Evolutionary conservation across 345 rosid species (phyloP), one percentile per base, ranked within the genome.

Genomic region (Cardamine resedifolia): DNA sequence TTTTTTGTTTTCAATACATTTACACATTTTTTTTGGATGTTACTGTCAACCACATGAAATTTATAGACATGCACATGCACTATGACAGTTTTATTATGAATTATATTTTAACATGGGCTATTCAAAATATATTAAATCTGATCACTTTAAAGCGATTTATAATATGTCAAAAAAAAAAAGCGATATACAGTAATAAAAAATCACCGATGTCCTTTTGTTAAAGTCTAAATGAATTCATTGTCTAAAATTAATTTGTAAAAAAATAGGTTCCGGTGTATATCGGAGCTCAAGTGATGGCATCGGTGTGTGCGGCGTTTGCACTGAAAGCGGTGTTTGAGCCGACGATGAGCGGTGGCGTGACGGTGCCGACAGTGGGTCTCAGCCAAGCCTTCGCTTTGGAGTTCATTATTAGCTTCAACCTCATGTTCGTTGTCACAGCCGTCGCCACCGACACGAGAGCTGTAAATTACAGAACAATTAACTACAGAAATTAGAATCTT

Each of bases 371-470:
- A 6, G 88, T 71, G 16, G 85, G 76, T 38, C 77, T 82, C 4
- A 83, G 71, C 15, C 86, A 84, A 83, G 95, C 96, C 58, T 92
- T 92, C 69, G 89, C 88, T n/a, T 79, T 88, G 83, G 98, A 92
- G 77, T 88, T 92, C 34, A 88, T 88, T 8, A 87, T 90, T 44
- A 81, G 86, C 70, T 92, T 92, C 81, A 88, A 78, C 79, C 96
- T 90, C 84, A 92, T 92, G 98, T 92, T 90, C 51, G 96, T 90
- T 14, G 90, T 88, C 83, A 90, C 96, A 31, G 96, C 95, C 45
- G 91, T 90, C 2, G 90, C 98, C 82, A 92, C 98, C 77, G 95
- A 92, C 91, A 92, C 91, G 0, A 82, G 91, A 87, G 96, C 98
- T 72, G 95, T 92, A 83, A 68, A 51, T 28, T 10, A 31, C 63